phyloP scores from a whole-genome alignment of 495 filamentous ascomycete genomes.

The Penicillium daleae region DNA sequence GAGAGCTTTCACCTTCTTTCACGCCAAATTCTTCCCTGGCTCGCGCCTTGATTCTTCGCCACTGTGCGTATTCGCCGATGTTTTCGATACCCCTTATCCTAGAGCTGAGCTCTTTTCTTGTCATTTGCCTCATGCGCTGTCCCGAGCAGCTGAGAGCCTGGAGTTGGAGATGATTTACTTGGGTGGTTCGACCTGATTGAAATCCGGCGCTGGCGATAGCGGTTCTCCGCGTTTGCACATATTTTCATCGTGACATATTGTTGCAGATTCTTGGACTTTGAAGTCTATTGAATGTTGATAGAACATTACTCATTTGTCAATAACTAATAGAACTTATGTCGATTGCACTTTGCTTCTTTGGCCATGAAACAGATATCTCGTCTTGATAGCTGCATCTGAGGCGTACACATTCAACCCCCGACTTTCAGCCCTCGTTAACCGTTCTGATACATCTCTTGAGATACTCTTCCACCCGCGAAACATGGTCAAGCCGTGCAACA shows the following conservation, averaged over 20 bases:
- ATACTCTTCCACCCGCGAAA: constrained; percentile 11
- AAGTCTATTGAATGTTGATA: not conserved
- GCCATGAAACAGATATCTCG: not conserved
- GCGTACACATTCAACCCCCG: not conserved
- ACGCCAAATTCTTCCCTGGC: not conserved
- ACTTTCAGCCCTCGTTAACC: not conserved
- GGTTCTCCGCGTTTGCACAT: not conserved
- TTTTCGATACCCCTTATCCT: constrained; percentile 21
- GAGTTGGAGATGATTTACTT: constrained; percentile 1
- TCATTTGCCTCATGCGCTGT: constrained; percentile 5
- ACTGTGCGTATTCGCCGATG: constrained; percentile 13
- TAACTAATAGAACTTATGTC: not conserved
- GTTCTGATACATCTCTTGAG: constrained; percentile 2
- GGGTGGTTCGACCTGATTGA: not conserved
- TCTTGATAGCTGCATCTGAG: too few species aligned
- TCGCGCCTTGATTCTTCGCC: not conserved
- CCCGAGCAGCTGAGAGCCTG: not conserved
- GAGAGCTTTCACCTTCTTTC: not conserved
- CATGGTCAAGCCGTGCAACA: constrained; percentile 16
- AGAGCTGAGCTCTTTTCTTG: constrained; percentile 6
- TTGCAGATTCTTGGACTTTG: constrained; percentile 2
- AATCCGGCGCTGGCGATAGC: not conserved
- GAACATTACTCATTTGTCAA: constrained; percentile 3
- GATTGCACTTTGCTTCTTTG: not conserved
- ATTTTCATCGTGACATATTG: not conserved